These are phyloP conservation scores for Paulinella micropora DNA, from an alignment of 78 protist genomes.

Conservation along the genomic window DNA sequence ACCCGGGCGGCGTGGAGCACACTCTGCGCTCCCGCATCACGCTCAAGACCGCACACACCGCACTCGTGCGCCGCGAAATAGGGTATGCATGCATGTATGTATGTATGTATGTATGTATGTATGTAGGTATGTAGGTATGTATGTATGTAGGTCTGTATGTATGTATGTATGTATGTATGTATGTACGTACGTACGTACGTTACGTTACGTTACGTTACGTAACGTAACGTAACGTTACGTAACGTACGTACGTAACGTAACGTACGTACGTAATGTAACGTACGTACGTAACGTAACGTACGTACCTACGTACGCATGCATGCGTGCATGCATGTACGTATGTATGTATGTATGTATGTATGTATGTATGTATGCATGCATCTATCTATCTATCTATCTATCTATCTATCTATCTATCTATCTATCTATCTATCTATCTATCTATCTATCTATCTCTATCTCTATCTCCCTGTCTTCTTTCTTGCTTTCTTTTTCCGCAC, in stretches of 20 bases:
- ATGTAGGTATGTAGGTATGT: neutral
- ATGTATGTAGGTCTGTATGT: neutral
- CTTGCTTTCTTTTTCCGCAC: too few species aligned
- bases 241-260: neutral
- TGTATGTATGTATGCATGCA: neutral
- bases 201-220: neutral
- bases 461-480: too few species aligned
- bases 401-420: neutral
- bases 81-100: neutral
- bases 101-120: neutral
- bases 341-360: neutral
- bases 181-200: neutral
- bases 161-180: neutral
- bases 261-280: neutral
- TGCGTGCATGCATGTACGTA: neutral
- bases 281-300: neutral
- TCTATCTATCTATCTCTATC: too few species aligned
- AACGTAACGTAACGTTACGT: neutral
- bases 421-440: neutral
- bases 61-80: neutral
- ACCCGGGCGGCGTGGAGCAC: conserved; percentile 39
- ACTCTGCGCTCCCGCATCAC: conserved; percentile 13
- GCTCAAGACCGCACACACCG: conserved; percentile 7
- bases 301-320: neutral
- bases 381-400: neutral